Conservation (phyloP, 192 early-diverging fungal species). For the Umbelopsis isabellina region DNA sequence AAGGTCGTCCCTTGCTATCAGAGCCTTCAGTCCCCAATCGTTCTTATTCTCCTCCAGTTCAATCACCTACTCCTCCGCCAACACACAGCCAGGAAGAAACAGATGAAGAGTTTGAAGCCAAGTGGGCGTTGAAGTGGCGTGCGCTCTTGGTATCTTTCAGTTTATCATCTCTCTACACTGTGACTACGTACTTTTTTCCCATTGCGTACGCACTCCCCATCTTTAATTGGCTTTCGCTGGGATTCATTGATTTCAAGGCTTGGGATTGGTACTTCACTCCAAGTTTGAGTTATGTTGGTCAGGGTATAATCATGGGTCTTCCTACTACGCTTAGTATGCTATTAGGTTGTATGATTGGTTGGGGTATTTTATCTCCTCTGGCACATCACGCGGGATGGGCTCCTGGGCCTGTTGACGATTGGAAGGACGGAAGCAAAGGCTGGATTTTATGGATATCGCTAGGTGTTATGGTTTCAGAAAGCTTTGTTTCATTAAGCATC, state of each 20-base stretch:
- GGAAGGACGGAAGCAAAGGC: constrained; percentile 70
- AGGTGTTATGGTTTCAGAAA: constrained; percentile 80
- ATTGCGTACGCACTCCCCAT: constrained; percentile 58
- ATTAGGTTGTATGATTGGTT: constrained; percentile 68
- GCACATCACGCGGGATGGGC: constrained; percentile 75
- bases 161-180: constrained; percentile 65
- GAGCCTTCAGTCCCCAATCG: neutral
- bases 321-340: constrained; percentile 76
- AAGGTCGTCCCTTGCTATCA: neutral
- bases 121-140: constrained; percentile 64
- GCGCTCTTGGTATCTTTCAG: constrained; percentile 59
- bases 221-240: constrained; percentile 56
- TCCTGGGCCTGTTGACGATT: constrained; percentile 66
- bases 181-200: constrained; percentile 67
- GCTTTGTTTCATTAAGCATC: constrained; percentile 61
- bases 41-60: constrained; percentile 12
- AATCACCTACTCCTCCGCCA: constrained; percentile 20
- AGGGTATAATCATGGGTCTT: constrained; percentile 83
- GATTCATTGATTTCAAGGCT: constrained; percentile 47
- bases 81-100: neutral
- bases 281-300: constrained; percentile 75
- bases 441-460: constrained; percentile 85
- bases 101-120: constrained; percentile 46
- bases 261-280: constrained; percentile 78
- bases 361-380: constrained; percentile 74